These are phyloP conservation scores for slime mould (Dictyostelium discoideum) DNA, from an alignment of 78 protist species.

Conservation along the genomic window DNA sequence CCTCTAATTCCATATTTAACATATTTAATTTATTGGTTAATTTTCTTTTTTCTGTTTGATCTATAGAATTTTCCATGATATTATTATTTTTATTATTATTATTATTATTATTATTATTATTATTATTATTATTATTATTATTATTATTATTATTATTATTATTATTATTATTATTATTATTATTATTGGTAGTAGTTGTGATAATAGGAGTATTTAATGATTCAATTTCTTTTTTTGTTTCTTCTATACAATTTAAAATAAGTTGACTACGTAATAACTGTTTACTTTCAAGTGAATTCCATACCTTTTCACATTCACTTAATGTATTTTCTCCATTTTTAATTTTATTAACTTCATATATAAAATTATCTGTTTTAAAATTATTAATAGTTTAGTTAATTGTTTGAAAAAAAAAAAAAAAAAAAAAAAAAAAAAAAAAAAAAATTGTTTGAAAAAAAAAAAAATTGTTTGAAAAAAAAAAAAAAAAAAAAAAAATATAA, in stretches of 20 bases:
- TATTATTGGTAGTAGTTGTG: background rate
- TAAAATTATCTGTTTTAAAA: constrained; percentile 16
- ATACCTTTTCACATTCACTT: constrained; percentile 37
- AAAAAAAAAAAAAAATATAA: background rate
- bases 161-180: background rate
- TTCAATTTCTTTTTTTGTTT: constrained; percentile 21
- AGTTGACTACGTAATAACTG: constrained; percentile 9
- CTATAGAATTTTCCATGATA: background rate
- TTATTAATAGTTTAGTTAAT: too few relatives aligned
- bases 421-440: background rate
- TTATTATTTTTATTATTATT: background rate
- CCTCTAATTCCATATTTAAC: constrained; percentile 39
- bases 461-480: background rate
- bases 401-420: background rate
- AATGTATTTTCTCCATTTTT: background rate
- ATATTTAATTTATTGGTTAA: constrained; percentile 14
- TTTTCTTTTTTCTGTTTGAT: constrained; percentile 1
- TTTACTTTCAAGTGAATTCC: background rate
- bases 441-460: background rate
- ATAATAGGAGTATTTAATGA: background rate
- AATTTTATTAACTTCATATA: constrained; percentile 61
- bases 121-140: background rate
- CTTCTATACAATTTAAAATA: constrained; percentile 39
- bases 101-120: background rate
- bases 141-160: background rate